A percentile compares a stretch with the other conserved stretches of the same genome.
Evolutionary conservation across 73 alveolate species (phyloP).

Genomic region (Paramecium sexaurelia): DNA sequence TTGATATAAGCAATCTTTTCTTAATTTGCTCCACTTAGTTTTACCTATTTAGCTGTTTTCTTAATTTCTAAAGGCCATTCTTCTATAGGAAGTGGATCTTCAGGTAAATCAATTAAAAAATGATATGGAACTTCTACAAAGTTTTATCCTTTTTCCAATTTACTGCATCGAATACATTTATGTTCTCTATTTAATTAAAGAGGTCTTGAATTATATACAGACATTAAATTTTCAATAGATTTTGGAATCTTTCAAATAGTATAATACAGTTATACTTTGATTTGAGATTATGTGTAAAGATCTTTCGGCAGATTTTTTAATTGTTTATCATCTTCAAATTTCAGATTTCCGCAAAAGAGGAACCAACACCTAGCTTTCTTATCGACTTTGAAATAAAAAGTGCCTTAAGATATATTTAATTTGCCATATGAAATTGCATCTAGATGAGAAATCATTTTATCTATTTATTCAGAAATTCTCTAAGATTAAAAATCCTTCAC

Average conservation of each 20-base stretch:
- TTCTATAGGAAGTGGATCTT: neutral
- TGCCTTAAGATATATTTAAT: conserved; percentile 14
- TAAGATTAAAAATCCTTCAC: conserved; percentile 41
- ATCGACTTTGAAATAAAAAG: conserved; percentile 43
- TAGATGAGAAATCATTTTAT: conserved; percentile 30
- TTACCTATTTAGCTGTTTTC: neutral
- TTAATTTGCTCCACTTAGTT: neutral
- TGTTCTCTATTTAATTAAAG: conserved; percentile 1
- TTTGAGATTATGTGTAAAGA: neutral
- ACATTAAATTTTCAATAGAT: conserved; percentile 21
- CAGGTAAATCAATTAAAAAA: neutral
- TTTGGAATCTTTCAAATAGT: neutral
- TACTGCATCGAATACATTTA: neutral
- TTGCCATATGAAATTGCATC: conserved; percentile 45
- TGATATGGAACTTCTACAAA: conserved; percentile 20
- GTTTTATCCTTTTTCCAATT: conserved; percentile 1
- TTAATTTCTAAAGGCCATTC: conserved; percentile 5
- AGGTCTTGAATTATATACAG: conserved; percentile 31
- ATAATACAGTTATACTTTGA: neutral
- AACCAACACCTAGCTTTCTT: conserved; percentile 41
- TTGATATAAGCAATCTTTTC: neutral
- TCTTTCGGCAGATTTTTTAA: conserved; percentile 1
- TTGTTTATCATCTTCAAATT: conserved; percentile 37
- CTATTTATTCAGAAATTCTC: conserved; percentile 37
- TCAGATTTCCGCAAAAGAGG: conserved; percentile 36